Conservation (phyloP, 495 filamentous ascomycete species). For the Penicillium ochrochloron region DNA sequence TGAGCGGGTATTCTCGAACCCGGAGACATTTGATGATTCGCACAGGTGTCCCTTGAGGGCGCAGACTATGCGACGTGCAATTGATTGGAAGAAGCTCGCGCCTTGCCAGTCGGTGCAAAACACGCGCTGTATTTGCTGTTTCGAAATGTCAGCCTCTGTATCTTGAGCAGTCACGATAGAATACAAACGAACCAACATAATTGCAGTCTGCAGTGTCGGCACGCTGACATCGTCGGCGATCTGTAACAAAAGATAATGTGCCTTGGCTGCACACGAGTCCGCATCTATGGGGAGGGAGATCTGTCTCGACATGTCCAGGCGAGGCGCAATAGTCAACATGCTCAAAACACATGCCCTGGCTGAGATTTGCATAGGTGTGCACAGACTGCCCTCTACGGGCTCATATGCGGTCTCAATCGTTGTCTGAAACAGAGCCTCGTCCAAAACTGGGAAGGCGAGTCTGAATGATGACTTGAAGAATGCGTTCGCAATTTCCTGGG, state of each 20-base stretch:
- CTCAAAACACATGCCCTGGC: conserved; percentile 21
- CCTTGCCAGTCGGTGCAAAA: conserved; percentile 23
- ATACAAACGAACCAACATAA: conserved; percentile 17
- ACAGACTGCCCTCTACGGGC: neutral
- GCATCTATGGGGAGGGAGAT: conserved; percentile 5
- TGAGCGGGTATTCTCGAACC: neutral
- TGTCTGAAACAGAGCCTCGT: conserved; percentile 11
- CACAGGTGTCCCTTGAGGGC: conserved; percentile 18
- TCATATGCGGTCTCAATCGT: conserved; percentile 22
- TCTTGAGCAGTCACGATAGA: neutral
- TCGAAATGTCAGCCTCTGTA: neutral
- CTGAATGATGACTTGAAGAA: conserved; percentile 17
- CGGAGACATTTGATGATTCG: neutral
- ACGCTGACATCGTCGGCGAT: conserved; percentile 9
- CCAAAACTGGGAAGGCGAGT: conserved; percentile 18
- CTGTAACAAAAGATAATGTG: conserved; percentile 10
- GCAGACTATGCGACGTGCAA: conserved; percentile 23
- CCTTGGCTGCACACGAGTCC: conserved; percentile 15
- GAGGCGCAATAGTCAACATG: conserved; percentile 16
- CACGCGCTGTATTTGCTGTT: conserved; percentile 17
- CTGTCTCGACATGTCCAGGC: neutral
- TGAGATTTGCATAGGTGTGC: conserved; percentile 11
- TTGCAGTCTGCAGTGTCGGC: conserved; percentile 17
- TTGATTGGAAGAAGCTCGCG: conserved; percentile 18
- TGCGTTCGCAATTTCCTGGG: conserved; percentile 1